Conservation (phyloP, 345 rosid species). For the Eucalyptus marginata region DNA sequence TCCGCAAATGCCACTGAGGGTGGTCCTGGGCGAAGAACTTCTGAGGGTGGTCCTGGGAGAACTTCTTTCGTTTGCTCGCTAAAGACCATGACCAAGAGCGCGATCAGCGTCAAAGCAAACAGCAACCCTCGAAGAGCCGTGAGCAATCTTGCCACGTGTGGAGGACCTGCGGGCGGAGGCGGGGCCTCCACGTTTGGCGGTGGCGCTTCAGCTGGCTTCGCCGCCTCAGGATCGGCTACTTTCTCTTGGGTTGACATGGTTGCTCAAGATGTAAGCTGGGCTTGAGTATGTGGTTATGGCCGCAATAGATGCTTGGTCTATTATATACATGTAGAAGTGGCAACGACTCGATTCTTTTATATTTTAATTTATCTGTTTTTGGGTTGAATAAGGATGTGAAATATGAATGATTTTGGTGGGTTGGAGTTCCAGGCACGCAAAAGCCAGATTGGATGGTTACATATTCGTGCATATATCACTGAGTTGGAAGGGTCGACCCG, state of each 20-base stretch:
- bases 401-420: background rate
- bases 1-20: background rate
- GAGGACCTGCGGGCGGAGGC: background rate
- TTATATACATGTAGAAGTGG: background rate
- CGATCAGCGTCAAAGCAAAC: constrained; percentile 10
- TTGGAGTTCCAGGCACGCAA: background rate
- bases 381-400: background rate
- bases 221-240: background rate
- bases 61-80: constrained; percentile 12
- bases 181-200: background rate
- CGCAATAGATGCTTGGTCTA: background rate
- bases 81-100: constrained; percentile 10
- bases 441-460: background rate
- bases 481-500: background rate
- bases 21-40: too few relatives aligned
- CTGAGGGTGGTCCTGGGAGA: background rate
- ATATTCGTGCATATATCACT: background rate
- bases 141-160: background rate
- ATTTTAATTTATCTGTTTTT: too few relatives aligned
- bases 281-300: too few relatives aligned
- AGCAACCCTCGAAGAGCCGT: constrained; percentile 14
- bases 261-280: background rate
- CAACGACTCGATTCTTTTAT: too few relatives aligned
- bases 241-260: background rate
- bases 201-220: background rate